phyloP scores from a whole-genome alignment of 257 asterid genomes.

The Nicotiana otophora region DNA sequence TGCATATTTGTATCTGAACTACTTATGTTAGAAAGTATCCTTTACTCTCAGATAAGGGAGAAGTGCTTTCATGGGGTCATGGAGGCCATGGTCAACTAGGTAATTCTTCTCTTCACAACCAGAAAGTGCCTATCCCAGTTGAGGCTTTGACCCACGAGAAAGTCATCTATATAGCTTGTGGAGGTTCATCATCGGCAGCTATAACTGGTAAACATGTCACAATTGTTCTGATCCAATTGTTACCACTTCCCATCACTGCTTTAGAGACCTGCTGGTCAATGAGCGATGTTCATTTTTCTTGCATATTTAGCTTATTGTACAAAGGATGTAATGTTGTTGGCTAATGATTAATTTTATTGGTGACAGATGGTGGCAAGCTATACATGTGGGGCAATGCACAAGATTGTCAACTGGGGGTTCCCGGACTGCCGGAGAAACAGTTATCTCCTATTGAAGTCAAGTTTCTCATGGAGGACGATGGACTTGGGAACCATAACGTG shows the following conservation, averaged over 20 bases:
- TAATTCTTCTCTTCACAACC: constrained; percentile 63
- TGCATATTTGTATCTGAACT: constrained; percentile 13
- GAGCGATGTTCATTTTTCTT: not conserved
- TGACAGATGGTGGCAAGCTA: constrained; percentile 65
- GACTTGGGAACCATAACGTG: constrained; percentile 50
- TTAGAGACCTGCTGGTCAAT: not conserved
- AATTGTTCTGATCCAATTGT: not conserved
- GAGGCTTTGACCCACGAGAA: constrained; percentile 73
- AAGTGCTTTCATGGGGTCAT: constrained; percentile 96
- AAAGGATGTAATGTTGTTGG: not conserved
- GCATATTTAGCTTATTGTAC: not conserved
- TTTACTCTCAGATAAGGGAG: constrained; percentile 62
- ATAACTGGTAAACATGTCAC: constrained; percentile 56
- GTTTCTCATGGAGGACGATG: constrained; percentile 73
- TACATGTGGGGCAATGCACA: constrained; percentile 93
- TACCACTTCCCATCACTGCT: not conserved
- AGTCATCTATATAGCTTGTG: constrained; percentile 72
- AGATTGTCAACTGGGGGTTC: constrained; percentile 80
- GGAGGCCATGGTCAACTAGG: constrained; percentile 97
- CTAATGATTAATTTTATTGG: constrained; percentile 5
- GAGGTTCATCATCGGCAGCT: constrained; percentile 96
- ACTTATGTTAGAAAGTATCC: constrained; percentile 3
- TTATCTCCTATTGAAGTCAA: constrained; percentile 72
- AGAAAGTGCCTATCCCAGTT: constrained; percentile 58
- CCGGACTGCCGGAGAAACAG: constrained; percentile 73